phyloP scores from a whole-genome alignment of 345 rosid genomes.

The Capsella bursapastoris region DNA sequence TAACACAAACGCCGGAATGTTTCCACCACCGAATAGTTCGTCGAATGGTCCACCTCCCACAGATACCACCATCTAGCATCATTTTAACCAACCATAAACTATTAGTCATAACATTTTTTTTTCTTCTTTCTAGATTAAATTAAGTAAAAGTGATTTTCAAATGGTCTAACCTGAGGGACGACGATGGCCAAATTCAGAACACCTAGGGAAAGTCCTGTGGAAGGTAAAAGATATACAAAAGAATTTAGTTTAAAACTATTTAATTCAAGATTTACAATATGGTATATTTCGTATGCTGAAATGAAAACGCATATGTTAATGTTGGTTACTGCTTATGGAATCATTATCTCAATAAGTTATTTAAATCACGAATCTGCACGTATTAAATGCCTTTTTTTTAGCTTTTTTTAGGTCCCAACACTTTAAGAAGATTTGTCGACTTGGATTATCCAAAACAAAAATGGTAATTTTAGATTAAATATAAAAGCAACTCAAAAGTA shows the following conservation, averaged over 20 bases:
- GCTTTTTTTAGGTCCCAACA: constrained; percentile 29
- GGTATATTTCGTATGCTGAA: no score
- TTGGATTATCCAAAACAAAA: constrained; percentile 41
- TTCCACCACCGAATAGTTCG: constrained; percentile 79
- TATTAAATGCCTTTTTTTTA: constrained; percentile 12
- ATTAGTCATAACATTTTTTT: neutral
- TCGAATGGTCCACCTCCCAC: constrained; percentile 74
- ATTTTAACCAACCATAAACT: constrained; percentile 15
- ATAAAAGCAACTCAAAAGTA: neutral
- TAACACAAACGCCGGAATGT: constrained; percentile 71
- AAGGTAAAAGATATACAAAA: neutral
- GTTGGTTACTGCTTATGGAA: no score
- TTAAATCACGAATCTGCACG: constrained; percentile 16
- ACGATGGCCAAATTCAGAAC: constrained; percentile 46
- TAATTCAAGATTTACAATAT: constrained; percentile 8
- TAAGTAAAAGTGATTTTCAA: constrained; percentile 12
- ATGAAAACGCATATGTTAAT: no score
- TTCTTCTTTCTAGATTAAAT: neutral
- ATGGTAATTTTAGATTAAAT: constrained; percentile 10
- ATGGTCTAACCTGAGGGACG: constrained; percentile 42
- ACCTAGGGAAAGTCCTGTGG: constrained; percentile 44
- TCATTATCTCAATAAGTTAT: constrained; percentile 27
- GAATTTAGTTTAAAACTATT: neutral
- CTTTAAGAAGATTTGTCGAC: constrained; percentile 32
- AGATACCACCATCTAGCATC: constrained; percentile 72